Conservation (phyloP, 192 early-diverging fungal genomes). For the Coemansia sp. region DNA sequence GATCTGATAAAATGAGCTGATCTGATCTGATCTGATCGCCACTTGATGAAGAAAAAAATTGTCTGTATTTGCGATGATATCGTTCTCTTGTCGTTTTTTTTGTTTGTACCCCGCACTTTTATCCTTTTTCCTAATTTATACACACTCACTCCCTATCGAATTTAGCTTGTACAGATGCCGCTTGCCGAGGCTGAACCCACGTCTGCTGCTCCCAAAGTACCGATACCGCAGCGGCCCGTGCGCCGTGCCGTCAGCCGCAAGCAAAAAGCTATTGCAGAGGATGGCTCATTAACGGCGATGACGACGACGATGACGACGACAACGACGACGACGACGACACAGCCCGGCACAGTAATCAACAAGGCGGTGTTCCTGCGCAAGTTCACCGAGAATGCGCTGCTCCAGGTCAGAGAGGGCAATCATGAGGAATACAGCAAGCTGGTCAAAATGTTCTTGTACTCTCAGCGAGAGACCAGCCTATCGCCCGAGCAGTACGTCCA, state of each 20-base stretch:
- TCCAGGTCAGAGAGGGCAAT: constrained; percentile 35
- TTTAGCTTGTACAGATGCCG: background rate
- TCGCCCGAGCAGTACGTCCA: constrained; percentile 20
- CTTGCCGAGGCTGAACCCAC: background rate
- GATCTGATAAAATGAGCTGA: background rate
- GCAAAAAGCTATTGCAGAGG: background rate
- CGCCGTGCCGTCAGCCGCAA: constrained; percentile 7
- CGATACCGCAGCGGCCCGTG: background rate
- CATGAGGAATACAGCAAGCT: constrained; percentile 36
- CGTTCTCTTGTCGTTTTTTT: background rate
- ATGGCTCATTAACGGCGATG: background rate
- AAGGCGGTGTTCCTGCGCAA: constrained; percentile 41
- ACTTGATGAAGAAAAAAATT: background rate
- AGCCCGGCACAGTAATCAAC: constrained; percentile 12
- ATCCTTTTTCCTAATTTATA: background rate
- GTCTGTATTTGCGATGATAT: background rate
- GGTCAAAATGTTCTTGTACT: constrained; percentile 37
- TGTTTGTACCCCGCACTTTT: background rate
- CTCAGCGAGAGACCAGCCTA: constrained; percentile 7
- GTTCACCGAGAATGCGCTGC: constrained; percentile 41
- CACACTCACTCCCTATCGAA: background rate
- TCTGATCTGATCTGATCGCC: constrained; percentile 1
- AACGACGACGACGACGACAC: background rate
- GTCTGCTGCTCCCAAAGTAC: background rate
- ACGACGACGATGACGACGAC: background rate